phyloP scores from a whole-genome alignment of 192 early-diverging fungal species.

The Rhizophagus sp. region DNA sequence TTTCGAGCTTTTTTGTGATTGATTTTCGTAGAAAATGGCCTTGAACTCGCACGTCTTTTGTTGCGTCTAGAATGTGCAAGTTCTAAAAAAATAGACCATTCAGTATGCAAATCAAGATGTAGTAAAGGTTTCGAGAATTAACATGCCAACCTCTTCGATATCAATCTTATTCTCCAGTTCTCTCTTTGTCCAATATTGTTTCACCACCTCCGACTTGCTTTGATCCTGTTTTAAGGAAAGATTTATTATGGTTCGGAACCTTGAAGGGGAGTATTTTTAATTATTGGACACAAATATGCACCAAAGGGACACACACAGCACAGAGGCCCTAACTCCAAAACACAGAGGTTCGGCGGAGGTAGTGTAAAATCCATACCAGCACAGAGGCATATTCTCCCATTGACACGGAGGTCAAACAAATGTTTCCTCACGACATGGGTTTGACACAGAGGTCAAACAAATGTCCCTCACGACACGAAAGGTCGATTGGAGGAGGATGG shows the following conservation, averaged over 20 bases:
- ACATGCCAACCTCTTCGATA: constrained; percentile 12
- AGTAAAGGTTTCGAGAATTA: constrained; percentile 14
- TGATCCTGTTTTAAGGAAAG: constrained; percentile 7
- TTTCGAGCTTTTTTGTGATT: constrained; percentile 11
- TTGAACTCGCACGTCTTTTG: constrained; percentile 12
- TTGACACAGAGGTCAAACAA: no score
- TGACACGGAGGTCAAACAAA: constrained; percentile 19
- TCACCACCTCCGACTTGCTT: constrained; percentile 2
- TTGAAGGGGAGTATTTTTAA: neutral
- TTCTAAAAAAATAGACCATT: constrained; percentile 2
- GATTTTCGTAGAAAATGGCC: constrained; percentile 1
- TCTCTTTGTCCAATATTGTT: constrained; percentile 20
- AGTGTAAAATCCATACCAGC: constrained; percentile 12
- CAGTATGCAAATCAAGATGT: constrained; percentile 11
- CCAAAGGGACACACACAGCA: constrained; percentile 14
- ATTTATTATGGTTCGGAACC: neutral
- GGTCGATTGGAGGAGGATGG: neutral
- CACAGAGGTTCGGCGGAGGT: constrained; percentile 10
- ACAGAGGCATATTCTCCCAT: constrained; percentile 9
- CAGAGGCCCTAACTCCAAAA: constrained; percentile 15
- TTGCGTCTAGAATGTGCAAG: constrained; percentile 4
- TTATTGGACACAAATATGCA: neutral
- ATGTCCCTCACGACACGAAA: neutral
- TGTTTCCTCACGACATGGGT: neutral
- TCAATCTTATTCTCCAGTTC: constrained; percentile 4